Percentiles rank a stretch among this genome's conserved stretches.
These are phyloP conservation scores for Syzygium aqueum DNA, from an alignment of 345 rosid species.

Conservation along the genomic window DNA sequence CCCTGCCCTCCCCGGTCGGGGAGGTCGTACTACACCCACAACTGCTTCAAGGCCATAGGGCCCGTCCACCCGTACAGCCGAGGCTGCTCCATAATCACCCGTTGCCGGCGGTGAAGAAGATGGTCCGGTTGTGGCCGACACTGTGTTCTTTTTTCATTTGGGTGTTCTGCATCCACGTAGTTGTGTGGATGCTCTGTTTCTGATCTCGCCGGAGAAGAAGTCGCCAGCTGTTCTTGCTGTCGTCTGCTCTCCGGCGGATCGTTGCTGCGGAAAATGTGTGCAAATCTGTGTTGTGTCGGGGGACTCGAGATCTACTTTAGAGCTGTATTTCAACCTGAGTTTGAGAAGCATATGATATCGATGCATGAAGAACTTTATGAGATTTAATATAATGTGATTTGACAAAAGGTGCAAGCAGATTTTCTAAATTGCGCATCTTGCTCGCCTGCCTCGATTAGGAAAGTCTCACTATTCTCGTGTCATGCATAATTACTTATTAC, in stretches of 20 bases:
- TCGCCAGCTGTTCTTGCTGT: no score
- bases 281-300: neutral
- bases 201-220: neutral
- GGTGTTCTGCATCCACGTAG: neutral
- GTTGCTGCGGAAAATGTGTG: neutral
- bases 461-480: neutral
- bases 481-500: neutral
- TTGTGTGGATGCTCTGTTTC: neutral
- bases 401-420: no score
- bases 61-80: slow-evolving; percentile 71
- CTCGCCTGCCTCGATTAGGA: neutral
- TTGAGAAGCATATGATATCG: neutral
- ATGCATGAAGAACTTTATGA: neutral
- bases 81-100: slow-evolving; percentile 69
- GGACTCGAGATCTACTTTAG: neutral
- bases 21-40: slow-evolving; percentile 82
- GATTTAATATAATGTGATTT: neutral
- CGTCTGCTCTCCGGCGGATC: neutral
- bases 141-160: neutral
- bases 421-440: no score
- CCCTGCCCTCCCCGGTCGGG: slow-evolving; percentile 96
- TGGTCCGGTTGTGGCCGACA: neutral
- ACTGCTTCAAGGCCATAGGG: slow-evolving; percentile 55
- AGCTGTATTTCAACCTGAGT: neutral
- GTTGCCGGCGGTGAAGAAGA: slow-evolving; percentile 54